These are phyloP conservation scores for Colletotrichum sp. DNA, from an alignment of 2,329 filamentous ascomycete species.

Conservation along the genomic window DNA sequence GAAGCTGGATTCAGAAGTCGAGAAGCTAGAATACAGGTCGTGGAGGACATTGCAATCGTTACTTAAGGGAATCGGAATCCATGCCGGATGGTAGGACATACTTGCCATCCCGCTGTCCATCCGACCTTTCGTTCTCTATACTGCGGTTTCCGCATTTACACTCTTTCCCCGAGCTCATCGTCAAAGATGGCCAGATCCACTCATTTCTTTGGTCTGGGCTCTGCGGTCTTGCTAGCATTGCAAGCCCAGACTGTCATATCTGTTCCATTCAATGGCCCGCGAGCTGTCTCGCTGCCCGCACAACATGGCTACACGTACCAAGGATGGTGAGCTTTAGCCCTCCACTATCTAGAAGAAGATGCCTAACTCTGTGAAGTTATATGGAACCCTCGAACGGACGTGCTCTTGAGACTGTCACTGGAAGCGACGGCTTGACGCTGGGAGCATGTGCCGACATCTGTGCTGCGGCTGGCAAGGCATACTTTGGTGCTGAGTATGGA, in stretches of 20 bases:
- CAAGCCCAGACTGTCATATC: neutral
- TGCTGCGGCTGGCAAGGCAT: conserved; percentile 26
- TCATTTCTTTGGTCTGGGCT: neutral
- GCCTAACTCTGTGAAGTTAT: conserved; percentile 26
- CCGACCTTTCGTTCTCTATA: neutral
- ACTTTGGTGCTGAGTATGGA: conserved; percentile 42
- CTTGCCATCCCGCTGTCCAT: neutral
- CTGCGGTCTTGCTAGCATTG: neutral
- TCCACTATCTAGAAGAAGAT: neutral
- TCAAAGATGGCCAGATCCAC: neutral
- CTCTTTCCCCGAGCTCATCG: neutral
- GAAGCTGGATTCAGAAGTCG: neutral
- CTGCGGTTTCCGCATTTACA: neutral
- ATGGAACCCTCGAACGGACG: conserved; percentile 33
- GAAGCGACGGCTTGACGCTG: conserved; percentile 37
- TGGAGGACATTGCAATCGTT: neutral
- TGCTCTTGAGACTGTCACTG: conserved; percentile 30
- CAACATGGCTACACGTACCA: neutral
- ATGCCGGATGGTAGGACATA: neutral
- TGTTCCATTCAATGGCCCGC: neutral
- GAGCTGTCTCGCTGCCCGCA: neutral
- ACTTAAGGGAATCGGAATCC: neutral
- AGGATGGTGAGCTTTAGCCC: neutral
- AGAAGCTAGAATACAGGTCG: neutral
- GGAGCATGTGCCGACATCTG: conserved; percentile 36